Base-by-base conservation (phyloP, 441 rosid species). In the Populus trichocarpa region DNA sequence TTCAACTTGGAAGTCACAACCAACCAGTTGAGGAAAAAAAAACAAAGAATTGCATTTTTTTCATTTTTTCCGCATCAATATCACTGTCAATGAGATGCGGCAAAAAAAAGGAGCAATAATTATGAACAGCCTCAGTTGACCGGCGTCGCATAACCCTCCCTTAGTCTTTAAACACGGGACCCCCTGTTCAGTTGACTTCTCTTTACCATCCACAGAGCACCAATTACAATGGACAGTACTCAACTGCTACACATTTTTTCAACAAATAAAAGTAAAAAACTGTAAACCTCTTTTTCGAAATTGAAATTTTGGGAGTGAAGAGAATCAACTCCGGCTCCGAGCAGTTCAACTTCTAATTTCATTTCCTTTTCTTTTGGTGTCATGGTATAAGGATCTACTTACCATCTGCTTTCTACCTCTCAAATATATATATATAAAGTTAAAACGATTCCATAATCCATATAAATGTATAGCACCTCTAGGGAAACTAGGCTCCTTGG, bases 161-260 rank as follows among this genome's bases (percentile, higher is more conserved):
- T n/a, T 11, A 53, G 75, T 70, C 76, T 14, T 16, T 0, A 2
- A 11, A 53, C 20, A 40, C 0, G 35, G 26, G 71, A 73, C 14
- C 78, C 79, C 35, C 20, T 20, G 4, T 26, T 10, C 8, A 30
- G 71, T 79, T 67, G 85, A 59, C 79, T n/a, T 36, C 46, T 23
- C 26, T 0, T 13, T 6, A 6, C 75, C 71, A 57, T 65, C 63
- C 76, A 81, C 28, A 18, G 57, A 35, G 66, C 28, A 36, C 69
- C 69, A n/a, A 9, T 63, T 10, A 36, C 36, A 25, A 36, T 73
- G 64, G 38, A 40, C 69, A 18, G 69, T 61, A 26, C 26, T 26
- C n/a, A 64, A 33, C 22, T 10, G 4, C 33, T n/a, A 32, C 57
- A 7, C 63, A 12, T 20, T 53, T 40, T 40, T 40, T 40, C 50